Evolutionary conservation across 225 moss, liverwort and hornwort genomes (phyloP).

Genomic region (Sphagnum contortum): DNA sequence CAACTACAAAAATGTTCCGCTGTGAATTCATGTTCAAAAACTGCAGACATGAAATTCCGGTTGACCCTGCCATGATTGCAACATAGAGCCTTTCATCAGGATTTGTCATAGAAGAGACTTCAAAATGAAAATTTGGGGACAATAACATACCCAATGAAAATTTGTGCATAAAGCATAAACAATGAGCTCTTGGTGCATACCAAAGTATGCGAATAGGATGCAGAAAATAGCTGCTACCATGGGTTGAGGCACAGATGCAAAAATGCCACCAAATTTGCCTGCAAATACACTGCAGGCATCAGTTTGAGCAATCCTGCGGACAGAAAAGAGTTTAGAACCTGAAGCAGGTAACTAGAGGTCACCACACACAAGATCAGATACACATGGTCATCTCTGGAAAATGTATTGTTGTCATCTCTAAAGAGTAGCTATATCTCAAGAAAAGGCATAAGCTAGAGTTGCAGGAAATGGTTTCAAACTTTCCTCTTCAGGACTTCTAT

Average conservation of each 20-base stretch:
- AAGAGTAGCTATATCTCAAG: too few relatives aligned
- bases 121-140: too few relatives aligned
- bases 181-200: constrained; percentile 9
- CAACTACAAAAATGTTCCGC: constrained; percentile 77
- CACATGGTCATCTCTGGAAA: too few relatives aligned
- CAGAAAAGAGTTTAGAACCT: too few relatives aligned
- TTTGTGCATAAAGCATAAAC: too few relatives aligned
- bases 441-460: too few relatives aligned
- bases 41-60: constrained; percentile 76
- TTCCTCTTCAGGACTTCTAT: too few relatives aligned
- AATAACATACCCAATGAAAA: too few relatives aligned
- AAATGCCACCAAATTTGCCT: constrained; percentile 90
- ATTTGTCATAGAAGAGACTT: too few relatives aligned
- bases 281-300: background rate
- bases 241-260: constrained; percentile 88
- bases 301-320: background rate
- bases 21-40: constrained; percentile 75
- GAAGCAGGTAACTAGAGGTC: background rate
- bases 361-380: background rate
- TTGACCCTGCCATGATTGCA: constrained; percentile 30
- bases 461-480: too few relatives aligned
- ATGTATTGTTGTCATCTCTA: too few relatives aligned
- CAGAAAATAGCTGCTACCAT: constrained; percentile 75
- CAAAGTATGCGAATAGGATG: constrained; percentile 68
- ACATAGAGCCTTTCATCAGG: background rate